Evolutionary conservation across 768 basidiomycete species (phyloP).

Genomic region (Panaeolus papilionaceus): DNA sequence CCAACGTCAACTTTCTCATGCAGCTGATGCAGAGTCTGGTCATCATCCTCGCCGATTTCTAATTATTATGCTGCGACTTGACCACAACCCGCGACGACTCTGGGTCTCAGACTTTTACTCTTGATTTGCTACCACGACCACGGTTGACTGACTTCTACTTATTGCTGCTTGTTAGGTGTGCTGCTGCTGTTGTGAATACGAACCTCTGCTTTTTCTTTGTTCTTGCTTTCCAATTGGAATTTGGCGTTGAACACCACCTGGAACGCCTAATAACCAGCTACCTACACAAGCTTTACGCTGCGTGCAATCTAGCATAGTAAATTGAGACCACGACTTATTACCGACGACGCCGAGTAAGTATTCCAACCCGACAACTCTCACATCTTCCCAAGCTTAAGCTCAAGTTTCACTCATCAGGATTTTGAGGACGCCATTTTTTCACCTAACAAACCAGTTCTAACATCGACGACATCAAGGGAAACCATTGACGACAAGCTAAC

Average conservation of each 20-base stretch:
- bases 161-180: neutral
- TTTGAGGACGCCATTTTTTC: neutral
- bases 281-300: too few relatives aligned
- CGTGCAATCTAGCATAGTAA: too few relatives aligned
- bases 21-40: neutral
- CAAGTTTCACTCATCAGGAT: neutral
- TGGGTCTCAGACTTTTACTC: conserved; percentile 3
- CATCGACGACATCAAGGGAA: too few relatives aligned
- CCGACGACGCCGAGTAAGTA: neutral
- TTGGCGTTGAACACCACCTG: neutral
- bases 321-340: neutral
- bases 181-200: neutral
- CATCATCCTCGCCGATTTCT: neutral
- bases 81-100: neutral
- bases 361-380: neutral
- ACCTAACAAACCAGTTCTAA: too few relatives aligned
- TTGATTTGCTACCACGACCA: neutral
- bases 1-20: neutral
- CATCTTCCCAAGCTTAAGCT: neutral
- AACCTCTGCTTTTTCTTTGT: neutral
- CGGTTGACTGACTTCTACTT: neutral
- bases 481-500: neutral
- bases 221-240: neutral
- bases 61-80: conserved; percentile 9
- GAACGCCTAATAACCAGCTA: too few relatives aligned